Percentiles rank a stretch among this genome's conserved stretches.
Evolutionary conservation across 305 asterid genomes (phyloP).

Genomic region (Coffea humblotiana): DNA sequence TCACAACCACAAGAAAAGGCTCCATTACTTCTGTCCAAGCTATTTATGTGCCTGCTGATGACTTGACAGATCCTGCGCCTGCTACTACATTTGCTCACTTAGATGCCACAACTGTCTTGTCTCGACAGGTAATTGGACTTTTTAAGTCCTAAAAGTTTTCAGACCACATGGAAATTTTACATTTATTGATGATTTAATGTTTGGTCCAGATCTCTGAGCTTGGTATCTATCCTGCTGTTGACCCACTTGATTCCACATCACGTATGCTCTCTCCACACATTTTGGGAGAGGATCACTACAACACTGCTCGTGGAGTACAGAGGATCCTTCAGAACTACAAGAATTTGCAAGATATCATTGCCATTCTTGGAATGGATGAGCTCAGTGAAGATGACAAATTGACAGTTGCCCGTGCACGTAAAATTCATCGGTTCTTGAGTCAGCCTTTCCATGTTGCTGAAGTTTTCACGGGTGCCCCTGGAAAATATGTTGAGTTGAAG

Average conservation of each 20-base stretch:
- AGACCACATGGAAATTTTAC: neutral
- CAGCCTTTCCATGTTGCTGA: slow-evolving; percentile 99
- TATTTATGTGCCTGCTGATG: slow-evolving; percentile 98
- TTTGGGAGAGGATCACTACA: slow-evolving; percentile 90
- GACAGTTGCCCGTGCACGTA: slow-evolving; percentile 98
- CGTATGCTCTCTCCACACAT: slow-evolving; percentile 98
- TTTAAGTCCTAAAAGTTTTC: neutral
- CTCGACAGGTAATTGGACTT: slow-evolving; percentile 57
- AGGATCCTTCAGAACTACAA: slow-evolving; percentile 89
- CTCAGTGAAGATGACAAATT: slow-evolving; percentile 96
- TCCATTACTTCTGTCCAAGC: slow-evolving; percentile 97
- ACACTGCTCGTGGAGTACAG: slow-evolving; percentile 98
- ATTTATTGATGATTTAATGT: slow-evolving; percentile 3
- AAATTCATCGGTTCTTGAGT: slow-evolving; percentile 80
- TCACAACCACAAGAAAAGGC: slow-evolving; percentile 91
- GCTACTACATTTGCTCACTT: slow-evolving; percentile 99
- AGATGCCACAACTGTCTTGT: slow-evolving; percentile 97
- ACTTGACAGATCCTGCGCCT: slow-evolving; percentile 99
- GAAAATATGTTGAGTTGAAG: slow-evolving; percentile 91
- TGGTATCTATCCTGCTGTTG: slow-evolving; percentile 97
- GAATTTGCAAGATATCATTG: slow-evolving; percentile 98
- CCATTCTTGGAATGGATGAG: slow-evolving; percentile 98
- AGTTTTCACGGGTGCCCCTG: slow-evolving; percentile 98
- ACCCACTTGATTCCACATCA: slow-evolving; percentile 93
- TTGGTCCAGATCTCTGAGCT: slow-evolving; percentile 83